A percentile compares a stretch with the other conserved stretches of the same genome.
Evolutionary conservation across 768 basidiomycete species (phyloP).

Genomic region (Pleurotus platypus): DNA sequence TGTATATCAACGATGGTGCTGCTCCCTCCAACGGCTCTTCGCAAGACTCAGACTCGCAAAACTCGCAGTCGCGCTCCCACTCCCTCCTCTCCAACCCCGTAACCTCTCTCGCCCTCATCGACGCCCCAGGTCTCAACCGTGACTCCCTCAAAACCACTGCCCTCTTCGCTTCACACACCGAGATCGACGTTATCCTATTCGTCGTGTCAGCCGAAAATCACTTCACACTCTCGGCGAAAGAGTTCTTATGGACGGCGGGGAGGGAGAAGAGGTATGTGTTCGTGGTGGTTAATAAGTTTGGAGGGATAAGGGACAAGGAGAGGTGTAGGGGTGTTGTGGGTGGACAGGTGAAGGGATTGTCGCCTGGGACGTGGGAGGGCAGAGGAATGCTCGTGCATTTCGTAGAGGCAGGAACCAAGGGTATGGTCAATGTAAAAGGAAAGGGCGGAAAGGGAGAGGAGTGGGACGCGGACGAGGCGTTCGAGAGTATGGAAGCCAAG

Average conservation of each 20-base stretch:
- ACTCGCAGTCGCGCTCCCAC: conserved; percentile 32
- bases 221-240: conserved; percentile 92
- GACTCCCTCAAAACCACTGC: conserved; percentile 95
- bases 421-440: too few relatives aligned
- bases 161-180: conserved; percentile 91
- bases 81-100: conserved; percentile 86
- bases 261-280: conserved; percentile 98
- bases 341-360: conserved; percentile 91
- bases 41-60: too few relatives aligned
- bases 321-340: conserved; percentile 85
- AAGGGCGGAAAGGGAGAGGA: conserved; percentile 59
- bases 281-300: conserved; percentile 98
- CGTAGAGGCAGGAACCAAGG: conserved; percentile 72
- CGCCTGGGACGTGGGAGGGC: conserved; percentile 89
- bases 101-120: conserved; percentile 97
- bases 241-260: conserved; percentile 89
- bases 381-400: conserved; percentile 95
- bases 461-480: conserved; percentile 57
- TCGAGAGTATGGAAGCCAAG: conserved; percentile 85
- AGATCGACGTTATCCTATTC: conserved; percentile 98
- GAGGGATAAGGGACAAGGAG: conserved; percentile 92
- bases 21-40: conserved; percentile 49
- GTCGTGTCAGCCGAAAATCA: conserved; percentile 98
- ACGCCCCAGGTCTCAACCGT: conserved; percentile 95
- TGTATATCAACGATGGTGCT: conserved; percentile 84